Evolutionary conservation across 2,329 filamentous ascomycete genomes (phyloP).

Genomic region (Aureobasidium sp.): DNA sequence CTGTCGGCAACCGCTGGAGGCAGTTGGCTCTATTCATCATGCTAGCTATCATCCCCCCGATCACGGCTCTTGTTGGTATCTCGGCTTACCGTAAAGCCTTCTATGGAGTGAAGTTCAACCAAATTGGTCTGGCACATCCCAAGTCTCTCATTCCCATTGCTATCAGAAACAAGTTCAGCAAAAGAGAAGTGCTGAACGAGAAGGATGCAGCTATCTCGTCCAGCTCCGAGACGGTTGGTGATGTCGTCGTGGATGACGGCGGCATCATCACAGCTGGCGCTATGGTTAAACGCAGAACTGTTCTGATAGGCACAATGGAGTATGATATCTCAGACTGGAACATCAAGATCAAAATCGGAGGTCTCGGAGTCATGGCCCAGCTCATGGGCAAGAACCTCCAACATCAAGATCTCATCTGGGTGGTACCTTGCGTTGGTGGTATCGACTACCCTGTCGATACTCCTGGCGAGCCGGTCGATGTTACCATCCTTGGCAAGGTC

Average conservation of each 20-base stretch:
- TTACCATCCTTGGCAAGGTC: constrained; percentile 51
- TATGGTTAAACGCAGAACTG: constrained; percentile 39
- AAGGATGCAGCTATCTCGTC: constrained; percentile 26
- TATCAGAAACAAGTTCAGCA: constrained; percentile 27
- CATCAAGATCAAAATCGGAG: constrained; percentile 65
- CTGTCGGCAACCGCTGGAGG: constrained; percentile 45
- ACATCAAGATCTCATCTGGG: constrained; percentile 56
- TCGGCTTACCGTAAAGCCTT: constrained; percentile 53
- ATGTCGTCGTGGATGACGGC: neutral
- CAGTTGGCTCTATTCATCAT: constrained; percentile 50
- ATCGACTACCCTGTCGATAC: constrained; percentile 56
- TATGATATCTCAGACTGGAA: constrained; percentile 64
- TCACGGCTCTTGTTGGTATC: constrained; percentile 42
- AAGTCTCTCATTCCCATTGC: constrained; percentile 31
- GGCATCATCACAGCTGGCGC: neutral
- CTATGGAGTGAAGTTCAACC: constrained; percentile 56
- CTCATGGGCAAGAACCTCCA: constrained; percentile 59
- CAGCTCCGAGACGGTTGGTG: constrained; percentile 25
- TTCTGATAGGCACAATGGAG: constrained; percentile 62
- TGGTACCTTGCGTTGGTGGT: constrained; percentile 48
- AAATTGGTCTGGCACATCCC: constrained; percentile 47
- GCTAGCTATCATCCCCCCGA: constrained; percentile 45
- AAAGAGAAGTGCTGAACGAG: constrained; percentile 22
- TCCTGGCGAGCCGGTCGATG: constrained; percentile 51
- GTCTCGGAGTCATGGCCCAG: constrained; percentile 62